Percentiles rank a stretch among this genome's conserved stretches.
Evolutionary conservation across 495 filamentous ascomycete genomes (phyloP).

Genomic region (Trichocladium antarcticum): DNA sequence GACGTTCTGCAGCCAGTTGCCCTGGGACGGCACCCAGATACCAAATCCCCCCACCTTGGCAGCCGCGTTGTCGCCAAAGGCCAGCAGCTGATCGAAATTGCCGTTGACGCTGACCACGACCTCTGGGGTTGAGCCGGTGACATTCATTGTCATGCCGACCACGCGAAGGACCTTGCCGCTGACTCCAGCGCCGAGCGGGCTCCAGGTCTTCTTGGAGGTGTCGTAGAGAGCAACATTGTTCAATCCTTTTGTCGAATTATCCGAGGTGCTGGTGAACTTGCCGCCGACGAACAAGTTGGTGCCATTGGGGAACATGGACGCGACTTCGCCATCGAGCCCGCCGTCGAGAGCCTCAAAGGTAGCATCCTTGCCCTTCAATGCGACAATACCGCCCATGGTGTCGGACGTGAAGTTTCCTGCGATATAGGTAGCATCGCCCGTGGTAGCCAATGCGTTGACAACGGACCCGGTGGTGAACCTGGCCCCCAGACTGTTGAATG

Average conservation of each 20-base stretch:
- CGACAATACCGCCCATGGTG: conserved; percentile 61
- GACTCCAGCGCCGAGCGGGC: conserved; percentile 71
- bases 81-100: conserved; percentile 59
- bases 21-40: conserved; percentile 82
- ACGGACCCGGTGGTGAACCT: conserved; percentile 52
- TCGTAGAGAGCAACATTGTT: conserved; percentile 69
- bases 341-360: conserved; percentile 50
- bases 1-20: conserved; percentile 83
- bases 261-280: conserved; percentile 64
- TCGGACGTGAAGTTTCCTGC: conserved; percentile 74
- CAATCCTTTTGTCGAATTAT: conserved; percentile 48
- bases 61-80: conserved; percentile 51
- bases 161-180: conserved; percentile 66
- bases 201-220: conserved; percentile 56
- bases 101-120: conserved; percentile 70
- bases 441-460: conserved; percentile 50
- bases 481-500: conserved; percentile 61
- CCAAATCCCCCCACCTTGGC: conserved; percentile 63
- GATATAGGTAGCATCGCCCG: conserved; percentile 55
- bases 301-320: conserved; percentile 53
- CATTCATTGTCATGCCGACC: conserved; percentile 67
- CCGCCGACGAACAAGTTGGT: conserved; percentile 72
- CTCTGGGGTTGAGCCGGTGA: conserved; percentile 58
- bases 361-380: conserved; percentile 51
- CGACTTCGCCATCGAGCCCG: conserved; percentile 73